A percentile compares a stretch with the other conserved stretches of the same genome.
phyloP scores from a whole-genome alignment of 1,284 basidiomycete species.

The Erythrobasidium hasegawianum region DNA sequence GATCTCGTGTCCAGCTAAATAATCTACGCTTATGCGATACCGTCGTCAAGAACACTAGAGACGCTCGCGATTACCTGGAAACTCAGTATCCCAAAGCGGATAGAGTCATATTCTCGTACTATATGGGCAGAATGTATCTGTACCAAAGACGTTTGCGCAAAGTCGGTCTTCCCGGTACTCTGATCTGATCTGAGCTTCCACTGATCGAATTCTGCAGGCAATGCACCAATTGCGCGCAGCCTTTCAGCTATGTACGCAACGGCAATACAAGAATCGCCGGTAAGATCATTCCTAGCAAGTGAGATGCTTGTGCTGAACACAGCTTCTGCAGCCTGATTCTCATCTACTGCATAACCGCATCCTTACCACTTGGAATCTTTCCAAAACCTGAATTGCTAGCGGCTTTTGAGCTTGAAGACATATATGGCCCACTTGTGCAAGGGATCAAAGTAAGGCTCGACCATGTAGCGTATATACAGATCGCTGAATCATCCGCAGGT shows the following conservation, averaged over 20 bases:
- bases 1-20: constrained; percentile 39
- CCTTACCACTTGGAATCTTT: constrained; percentile 50
- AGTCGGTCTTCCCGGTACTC: constrained; percentile 33
- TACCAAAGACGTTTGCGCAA: constrained; percentile 50
- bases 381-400: constrained; percentile 45
- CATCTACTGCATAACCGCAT: constrained; percentile 48
- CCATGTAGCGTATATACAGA: no score
- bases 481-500: constrained; percentile 37
- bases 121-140: constrained; percentile 50
- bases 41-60: constrained; percentile 50
- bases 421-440: constrained; percentile 43
- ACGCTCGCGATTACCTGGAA: constrained; percentile 46
- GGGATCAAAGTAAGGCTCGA: constrained; percentile 26
- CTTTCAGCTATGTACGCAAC: constrained; percentile 46
- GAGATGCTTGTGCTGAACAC: no score
- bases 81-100: constrained; percentile 49
- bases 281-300: no score
- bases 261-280: constrained; percentile 11
- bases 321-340: constrained; percentile 47
- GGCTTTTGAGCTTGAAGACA: constrained; percentile 42
- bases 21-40: constrained; percentile 53
- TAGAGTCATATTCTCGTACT: constrained; percentile 50
- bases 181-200: no score
- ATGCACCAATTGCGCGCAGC: constrained; percentile 49
- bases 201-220: constrained; percentile 39